phyloP scores from a whole-genome alignment of 2,329 filamentous ascomycete genomes.

The Apiospora saccharicola region DNA sequence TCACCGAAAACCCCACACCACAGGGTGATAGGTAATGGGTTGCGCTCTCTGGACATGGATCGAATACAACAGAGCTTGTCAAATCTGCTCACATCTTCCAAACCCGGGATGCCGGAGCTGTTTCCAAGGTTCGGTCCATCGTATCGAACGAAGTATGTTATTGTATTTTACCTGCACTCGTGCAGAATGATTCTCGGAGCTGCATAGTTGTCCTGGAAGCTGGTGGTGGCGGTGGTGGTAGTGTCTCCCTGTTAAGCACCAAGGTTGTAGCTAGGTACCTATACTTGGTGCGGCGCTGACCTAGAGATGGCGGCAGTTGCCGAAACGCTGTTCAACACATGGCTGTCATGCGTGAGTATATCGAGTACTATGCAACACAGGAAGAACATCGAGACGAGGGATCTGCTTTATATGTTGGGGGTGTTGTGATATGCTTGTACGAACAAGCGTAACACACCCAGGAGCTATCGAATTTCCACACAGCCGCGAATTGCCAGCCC shows the following conservation, averaged over 20 bases:
- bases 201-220: background rate
- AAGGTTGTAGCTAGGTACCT: background rate
- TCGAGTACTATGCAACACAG: background rate
- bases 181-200: background rate
- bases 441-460: conserved; percentile 1
- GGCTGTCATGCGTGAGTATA: background rate
- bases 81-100: background rate
- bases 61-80: background rate
- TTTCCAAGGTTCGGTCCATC: background rate
- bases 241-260: background rate
- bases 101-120: background rate
- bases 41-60: background rate
- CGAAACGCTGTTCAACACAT: background rate
- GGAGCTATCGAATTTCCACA: background rate
- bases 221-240: background rate
- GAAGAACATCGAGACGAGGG: background rate
- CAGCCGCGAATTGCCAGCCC: conserved; percentile 12
- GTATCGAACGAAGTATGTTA: background rate
- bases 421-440: background rate
- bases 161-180: background rate
- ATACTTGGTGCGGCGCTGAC: background rate
- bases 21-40: background rate
- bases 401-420: background rate
- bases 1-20: background rate
- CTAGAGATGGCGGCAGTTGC: background rate